Percentiles rank a stretch among this genome's conserved stretches.
These are phyloP conservation scores for Populus ilicifolia DNA, from an alignment of 345 rosid genomes.

Conservation along the genomic window DNA sequence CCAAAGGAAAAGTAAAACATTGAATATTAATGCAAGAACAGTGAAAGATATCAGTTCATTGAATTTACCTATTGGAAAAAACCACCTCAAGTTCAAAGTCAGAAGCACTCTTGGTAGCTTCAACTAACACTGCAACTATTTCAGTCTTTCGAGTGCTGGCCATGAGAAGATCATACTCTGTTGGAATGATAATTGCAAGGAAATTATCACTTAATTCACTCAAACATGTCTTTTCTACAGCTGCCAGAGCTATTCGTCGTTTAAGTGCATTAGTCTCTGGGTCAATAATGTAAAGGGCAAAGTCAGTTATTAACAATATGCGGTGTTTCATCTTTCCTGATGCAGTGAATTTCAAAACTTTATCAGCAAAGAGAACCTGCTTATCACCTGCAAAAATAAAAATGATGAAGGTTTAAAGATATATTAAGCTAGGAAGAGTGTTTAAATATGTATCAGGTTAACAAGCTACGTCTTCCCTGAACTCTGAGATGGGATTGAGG, in stretches of 20 bases:
- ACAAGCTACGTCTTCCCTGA: neutral
- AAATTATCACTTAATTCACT: slow-evolving; percentile 86
- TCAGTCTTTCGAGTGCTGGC: slow-evolving; percentile 90
- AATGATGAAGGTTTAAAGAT: neutral
- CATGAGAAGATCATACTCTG: slow-evolving; percentile 91
- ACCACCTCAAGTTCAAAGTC: slow-evolving; percentile 76
- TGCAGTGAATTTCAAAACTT: slow-evolving; percentile 79
- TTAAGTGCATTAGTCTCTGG: slow-evolving; percentile 73
- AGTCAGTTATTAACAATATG: slow-evolving; percentile 31
- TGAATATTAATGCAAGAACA: neutral
- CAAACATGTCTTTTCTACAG: slow-evolving; percentile 75
- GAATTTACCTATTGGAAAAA: slow-evolving; percentile 70
- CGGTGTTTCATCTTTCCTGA: slow-evolving; percentile 85
- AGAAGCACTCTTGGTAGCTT: slow-evolving; percentile 72
- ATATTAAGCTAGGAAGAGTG: neutral
- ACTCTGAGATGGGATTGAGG: neutral
- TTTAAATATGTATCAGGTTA: neutral
- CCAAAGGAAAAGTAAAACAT: neutral
- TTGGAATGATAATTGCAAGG: slow-evolving; percentile 76
- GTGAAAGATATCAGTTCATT: neutral
- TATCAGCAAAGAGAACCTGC: slow-evolving; percentile 76
- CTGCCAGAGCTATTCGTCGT: slow-evolving; percentile 70
- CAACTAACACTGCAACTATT: slow-evolving; percentile 72
- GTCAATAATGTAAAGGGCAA: slow-evolving; percentile 61
- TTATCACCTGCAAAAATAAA: slow-evolving; percentile 54